A percentile compares a stretch with the other conserved stretches of the same genome.
Evolutionary conservation across 441 rosid genomes (phyloP).

Genomic region (Gossypium schwendimanii): DNA sequence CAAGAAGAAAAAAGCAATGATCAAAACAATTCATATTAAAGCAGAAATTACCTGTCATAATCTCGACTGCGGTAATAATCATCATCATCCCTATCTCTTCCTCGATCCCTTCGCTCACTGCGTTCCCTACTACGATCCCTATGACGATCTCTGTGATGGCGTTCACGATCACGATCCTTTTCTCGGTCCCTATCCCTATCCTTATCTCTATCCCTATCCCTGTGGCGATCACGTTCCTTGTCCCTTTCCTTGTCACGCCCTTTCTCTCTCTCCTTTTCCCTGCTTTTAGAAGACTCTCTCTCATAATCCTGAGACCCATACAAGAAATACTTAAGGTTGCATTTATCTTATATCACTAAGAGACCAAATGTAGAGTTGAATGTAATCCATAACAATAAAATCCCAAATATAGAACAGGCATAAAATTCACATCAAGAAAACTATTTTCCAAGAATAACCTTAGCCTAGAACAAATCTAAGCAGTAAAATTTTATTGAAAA

Average conservation of each 20-base stretch:
- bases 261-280: conserved; percentile 48
- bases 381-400: not conserved
- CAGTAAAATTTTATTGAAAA: not conserved
- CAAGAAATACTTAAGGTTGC: conserved; percentile 27
- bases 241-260: conserved; percentile 38
- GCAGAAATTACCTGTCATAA: conserved; percentile 43
- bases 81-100: conserved; percentile 69
- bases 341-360: not conserved
- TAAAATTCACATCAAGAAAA: not conserved
- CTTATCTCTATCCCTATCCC: conserved; percentile 22
- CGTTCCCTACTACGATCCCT: conserved; percentile 49
- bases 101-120: conserved; percentile 31
- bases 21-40: not conserved
- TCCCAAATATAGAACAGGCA: not conserved
- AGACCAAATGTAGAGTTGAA: not conserved
- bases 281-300: conserved; percentile 57
- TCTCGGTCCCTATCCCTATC: conserved; percentile 9
- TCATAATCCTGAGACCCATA: conserved; percentile 52
- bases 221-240: conserved; percentile 35
- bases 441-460: not conserved
- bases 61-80: conserved; percentile 50
- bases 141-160: conserved; percentile 56
- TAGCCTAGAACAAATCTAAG: not conserved
- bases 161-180: conserved; percentile 53
- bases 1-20: not conserved